Base-by-base conservation (phyloP, 768 basidiomycete genomes). In the Phanerochaete sordida region DNA sequence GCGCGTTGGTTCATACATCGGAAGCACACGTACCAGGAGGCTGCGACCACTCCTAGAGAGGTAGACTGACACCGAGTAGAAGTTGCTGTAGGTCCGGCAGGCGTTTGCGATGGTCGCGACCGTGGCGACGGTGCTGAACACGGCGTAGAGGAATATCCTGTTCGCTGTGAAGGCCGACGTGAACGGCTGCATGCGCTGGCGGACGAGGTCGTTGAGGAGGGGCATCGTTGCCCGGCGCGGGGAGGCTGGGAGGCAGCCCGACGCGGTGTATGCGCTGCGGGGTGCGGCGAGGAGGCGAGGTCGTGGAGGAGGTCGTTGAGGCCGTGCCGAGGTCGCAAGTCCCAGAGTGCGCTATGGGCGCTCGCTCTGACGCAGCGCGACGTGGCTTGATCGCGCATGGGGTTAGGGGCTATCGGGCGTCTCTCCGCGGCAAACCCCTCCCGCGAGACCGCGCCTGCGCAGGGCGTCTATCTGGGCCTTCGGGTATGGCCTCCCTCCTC, bases 1-100 rank as follows among this genome's bases (percentile, higher is more conserved):
- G n/a, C 19, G 16, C 27, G 33, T 2, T 24, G 24, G 11, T 37
- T 47, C 35, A 39, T 51, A 9, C 35, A 27, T 56, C n/a, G 39
- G 49, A 37, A 47, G 37, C 13, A 30, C 21, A 65, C 87, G 62
- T 62, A 98, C 97, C 77, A 99, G 77, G 56, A 95, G 85, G 66
- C 92, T 94, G n/a, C 93, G 86, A 69, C 87, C 93, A 70, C 93
- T 95, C 76, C 90, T 91, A 4, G 93, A 90, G n/a, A 99, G 83
- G 69, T 88, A 90, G 2, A 99, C 93, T 30, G 92, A 85, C 2
- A 96, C 89, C 16, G 95, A 89, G 72, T 95, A 99, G 76, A 98
- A 98, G 77, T 95, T 97, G 68, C 86, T 87, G 67, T 95, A 82
- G 56, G 82, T 87, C 67, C 86, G 83, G 69, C 94, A 81, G 12